Percentiles rank a stretch among this genome's conserved stretches.
These are phyloP conservation scores for Papiliotrema laurentii DNA, from an alignment of 1,284 basidiomycete species.

Conservation along the genomic window DNA sequence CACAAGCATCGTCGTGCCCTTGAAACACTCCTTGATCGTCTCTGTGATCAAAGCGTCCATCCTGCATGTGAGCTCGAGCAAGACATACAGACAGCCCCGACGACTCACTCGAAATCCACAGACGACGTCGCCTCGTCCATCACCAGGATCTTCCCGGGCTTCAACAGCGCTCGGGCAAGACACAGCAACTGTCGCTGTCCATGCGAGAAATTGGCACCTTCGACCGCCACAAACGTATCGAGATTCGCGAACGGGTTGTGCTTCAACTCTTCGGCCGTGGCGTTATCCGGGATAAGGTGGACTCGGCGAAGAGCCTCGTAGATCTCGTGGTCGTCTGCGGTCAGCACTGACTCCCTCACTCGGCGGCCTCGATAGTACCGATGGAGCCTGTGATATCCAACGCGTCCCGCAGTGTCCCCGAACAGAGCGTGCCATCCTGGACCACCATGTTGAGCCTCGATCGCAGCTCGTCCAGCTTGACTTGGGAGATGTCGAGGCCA, in stretches of 20 bases:
- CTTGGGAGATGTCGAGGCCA: constrained; percentile 54
- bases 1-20: constrained; percentile 60
- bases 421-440: constrained; percentile 41
- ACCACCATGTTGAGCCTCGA: constrained; percentile 58
- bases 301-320: constrained; percentile 58
- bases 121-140: constrained; percentile 70
- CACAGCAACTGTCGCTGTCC: constrained; percentile 75
- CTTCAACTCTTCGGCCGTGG: constrained; percentile 48
- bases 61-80: constrained; percentile 20
- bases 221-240: constrained; percentile 42
- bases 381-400: constrained; percentile 50
- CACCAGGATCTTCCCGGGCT: constrained; percentile 64
- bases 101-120: constrained; percentile 63
- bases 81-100: neutral
- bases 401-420: constrained; percentile 62
- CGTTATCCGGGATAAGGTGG: constrained; percentile 44
- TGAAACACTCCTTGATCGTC: constrained; percentile 69
- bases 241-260: constrained; percentile 57
- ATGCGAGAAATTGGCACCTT: constrained; percentile 65
- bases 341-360: neutral
- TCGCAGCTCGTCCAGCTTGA: constrained; percentile 60
- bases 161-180: constrained; percentile 65
- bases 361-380: constrained; percentile 12
- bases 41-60: constrained; percentile 71
- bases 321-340: constrained; percentile 52